phyloP scores from a whole-genome alignment of 768 basidiomycete species.

The Cantharellus cinnabarinus region DNA sequence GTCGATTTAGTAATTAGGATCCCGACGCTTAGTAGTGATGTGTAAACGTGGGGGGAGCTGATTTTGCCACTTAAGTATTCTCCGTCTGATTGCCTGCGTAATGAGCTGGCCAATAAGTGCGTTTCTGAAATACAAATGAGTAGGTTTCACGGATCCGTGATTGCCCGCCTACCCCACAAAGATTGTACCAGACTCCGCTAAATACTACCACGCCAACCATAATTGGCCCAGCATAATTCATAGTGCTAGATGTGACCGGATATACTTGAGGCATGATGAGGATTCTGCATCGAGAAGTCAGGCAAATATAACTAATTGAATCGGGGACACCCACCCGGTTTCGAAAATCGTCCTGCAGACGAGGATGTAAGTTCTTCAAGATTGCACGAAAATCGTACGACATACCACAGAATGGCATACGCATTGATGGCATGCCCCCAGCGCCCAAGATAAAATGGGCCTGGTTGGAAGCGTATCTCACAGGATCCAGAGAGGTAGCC shows the following conservation, averaged over 20 bases:
- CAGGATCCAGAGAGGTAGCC: conserved; percentile 1
- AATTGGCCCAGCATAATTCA: conserved; percentile 12
- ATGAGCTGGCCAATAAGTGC: too few species aligned
- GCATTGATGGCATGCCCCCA: conserved; percentile 10
- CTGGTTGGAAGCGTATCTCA: conserved; percentile 8
- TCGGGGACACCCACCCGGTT: conserved; percentile 5
- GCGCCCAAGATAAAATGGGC: conserved; percentile 9
- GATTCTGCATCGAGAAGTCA: conserved; percentile 2
- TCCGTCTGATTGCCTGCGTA: too few species aligned
- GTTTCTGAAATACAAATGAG: too few species aligned
- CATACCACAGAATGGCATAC: conserved; percentile 10
- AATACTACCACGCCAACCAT: conserved; percentile 9
- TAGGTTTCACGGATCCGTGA: too few species aligned
- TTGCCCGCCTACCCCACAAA: conserved; percentile 7
- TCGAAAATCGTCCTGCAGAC: conserved; percentile 7
- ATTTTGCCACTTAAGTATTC: too few species aligned
- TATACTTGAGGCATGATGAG: conserved; percentile 12
- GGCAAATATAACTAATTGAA: neutral
- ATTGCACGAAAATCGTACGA: neutral
- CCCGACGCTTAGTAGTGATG: too few species aligned
- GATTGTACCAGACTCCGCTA: conserved; percentile 10
- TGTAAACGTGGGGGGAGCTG: too few species aligned
- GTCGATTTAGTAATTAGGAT: too few species aligned
- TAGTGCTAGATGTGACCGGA: conserved; percentile 9
- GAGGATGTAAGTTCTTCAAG: neutral